Percentiles rank a stretch among this genome's conserved stretches.
These are phyloP conservation scores for Starmerella bombi DNA, from an alignment of 805 yeast species.

Conservation along the genomic window DNA sequence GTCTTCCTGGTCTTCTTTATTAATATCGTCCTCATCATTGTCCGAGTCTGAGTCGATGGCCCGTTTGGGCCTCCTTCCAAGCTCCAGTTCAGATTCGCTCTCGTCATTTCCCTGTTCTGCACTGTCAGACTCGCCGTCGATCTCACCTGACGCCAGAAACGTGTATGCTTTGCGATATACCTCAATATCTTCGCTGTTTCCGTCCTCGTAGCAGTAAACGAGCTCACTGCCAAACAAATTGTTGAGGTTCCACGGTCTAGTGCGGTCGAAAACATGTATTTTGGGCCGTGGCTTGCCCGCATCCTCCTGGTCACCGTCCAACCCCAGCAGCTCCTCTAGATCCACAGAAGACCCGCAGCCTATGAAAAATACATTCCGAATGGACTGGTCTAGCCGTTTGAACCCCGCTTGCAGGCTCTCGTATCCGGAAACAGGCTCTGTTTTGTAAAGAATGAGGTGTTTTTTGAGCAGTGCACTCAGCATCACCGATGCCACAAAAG, in stretches of 20 bases:
- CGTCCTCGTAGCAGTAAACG: constrained; percentile 76
- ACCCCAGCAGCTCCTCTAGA: constrained; percentile 43
- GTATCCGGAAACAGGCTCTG: constrained; percentile 88
- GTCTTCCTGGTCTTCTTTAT: constrained; percentile 11
- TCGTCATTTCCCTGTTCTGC: constrained; percentile 16
- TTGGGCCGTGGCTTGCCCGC: constrained; percentile 28
- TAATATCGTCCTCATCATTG: not conserved
- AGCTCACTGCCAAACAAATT: constrained; percentile 73
- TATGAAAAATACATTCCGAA: constrained; percentile 59
- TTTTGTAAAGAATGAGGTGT: constrained; percentile 73
- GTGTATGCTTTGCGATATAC: constrained; percentile 52
- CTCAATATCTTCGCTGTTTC: constrained; percentile 46
- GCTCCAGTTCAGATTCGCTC: constrained; percentile 16
- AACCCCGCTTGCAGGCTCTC: constrained; percentile 55
- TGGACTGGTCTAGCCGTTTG: constrained; percentile 52
- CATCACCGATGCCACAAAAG: constrained; percentile 77
- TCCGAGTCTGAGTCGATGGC: not conserved
- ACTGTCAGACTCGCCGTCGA: constrained; percentile 25
- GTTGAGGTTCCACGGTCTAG: constrained; percentile 92
- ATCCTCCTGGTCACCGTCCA: constrained; percentile 20
- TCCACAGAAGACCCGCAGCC: constrained; percentile 95
- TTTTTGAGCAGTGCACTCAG: constrained; percentile 57
- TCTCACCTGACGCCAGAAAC: constrained; percentile 26
- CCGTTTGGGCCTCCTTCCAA: constrained; percentile 7
- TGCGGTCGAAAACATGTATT: constrained; percentile 78